Evolutionary conservation across 108 stramenopile genomes (phyloP), one percentile per base, ranked within the genome.

Genomic region (Discostella pseudostelligera): DNA sequence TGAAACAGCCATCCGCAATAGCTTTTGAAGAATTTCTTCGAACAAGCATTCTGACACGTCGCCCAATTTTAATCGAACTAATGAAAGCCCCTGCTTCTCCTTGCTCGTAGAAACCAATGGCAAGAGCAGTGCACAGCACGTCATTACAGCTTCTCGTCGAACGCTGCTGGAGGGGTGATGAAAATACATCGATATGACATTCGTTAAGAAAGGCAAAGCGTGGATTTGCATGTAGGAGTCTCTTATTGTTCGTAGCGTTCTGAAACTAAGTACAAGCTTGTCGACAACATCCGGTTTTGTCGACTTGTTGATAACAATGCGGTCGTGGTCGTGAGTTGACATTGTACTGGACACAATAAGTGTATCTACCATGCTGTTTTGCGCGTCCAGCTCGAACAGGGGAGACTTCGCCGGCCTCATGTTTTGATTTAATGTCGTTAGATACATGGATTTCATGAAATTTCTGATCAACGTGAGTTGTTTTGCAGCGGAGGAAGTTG

Each of bases 221-320:
- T 72, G 76, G 4, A 83, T 74, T 48, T 76, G 73, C 43, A 86
- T 84, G 65, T 74, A 74, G 17, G 69, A 71, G 28, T 85, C 84
- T 13, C 89, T 86, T 66, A 97, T 94, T 32, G 84, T 81, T 56
- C 91, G 85, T 7, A 97, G 75, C 3, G 97, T 97, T 48, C 79
- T 78, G 14, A 96, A 76, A 62, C 90, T 85, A 39, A 97, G 76
- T 10, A 96, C 84, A 17, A 95, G 72, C 21, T 76, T 78, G 22
- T 78, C 63, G 8, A 92, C 85, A 21, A 67, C 64, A 8, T 70
- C 65, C n/a, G 78, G 76, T 26, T 74, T 81, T 24, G 49, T 65
- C 19, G 83, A 72, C 56, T 72, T 81, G 47, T 87, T 86, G 55
- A 90, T 87, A 36, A 56, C 22, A 1, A 57, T 35, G n/a, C 39